Evolutionary conservation across 371 early-diverging fungal genomes (phyloP).

Genomic region (Apophysomyces ossiformis): DNA sequence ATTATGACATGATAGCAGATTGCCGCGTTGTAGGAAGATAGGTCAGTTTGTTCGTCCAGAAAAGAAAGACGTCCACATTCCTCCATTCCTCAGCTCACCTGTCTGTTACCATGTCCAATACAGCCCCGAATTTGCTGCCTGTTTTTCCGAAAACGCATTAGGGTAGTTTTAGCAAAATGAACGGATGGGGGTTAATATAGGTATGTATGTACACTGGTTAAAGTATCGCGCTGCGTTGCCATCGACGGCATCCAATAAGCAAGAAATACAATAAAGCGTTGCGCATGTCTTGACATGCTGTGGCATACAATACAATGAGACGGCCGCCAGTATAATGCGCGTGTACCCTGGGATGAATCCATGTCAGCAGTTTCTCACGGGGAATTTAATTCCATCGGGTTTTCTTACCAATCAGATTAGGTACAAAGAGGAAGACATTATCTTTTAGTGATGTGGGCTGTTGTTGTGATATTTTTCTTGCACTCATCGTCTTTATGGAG

Average conservation of each 20-base stretch:
- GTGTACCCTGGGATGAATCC: slow-evolving; percentile 70
- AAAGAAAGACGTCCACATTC: not conserved
- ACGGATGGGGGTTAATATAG: no score
- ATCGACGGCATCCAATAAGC: slow-evolving; percentile 94
- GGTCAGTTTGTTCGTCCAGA: no score
- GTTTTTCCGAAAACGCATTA: not conserved
- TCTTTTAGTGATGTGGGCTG: slow-evolving; percentile 22
- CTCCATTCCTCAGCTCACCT: slow-evolving; percentile 49
- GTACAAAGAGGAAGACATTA: slow-evolving; percentile 87
- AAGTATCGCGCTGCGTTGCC: slow-evolving; percentile 92
- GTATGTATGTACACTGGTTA: slow-evolving; percentile 75
- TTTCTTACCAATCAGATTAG: slow-evolving; percentile 85
- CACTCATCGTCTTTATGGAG: not conserved
- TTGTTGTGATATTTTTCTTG: not conserved
- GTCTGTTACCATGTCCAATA: slow-evolving; percentile 98
- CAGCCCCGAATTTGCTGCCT: slow-evolving; percentile 95
- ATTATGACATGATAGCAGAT: not conserved
- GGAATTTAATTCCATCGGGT: slow-evolving; percentile 11
- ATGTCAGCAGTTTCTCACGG: not conserved
- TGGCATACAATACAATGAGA: slow-evolving; percentile 79
- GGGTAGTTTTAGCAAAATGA: not conserved
- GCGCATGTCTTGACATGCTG: slow-evolving; percentile 73
- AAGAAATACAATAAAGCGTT: slow-evolving; percentile 82
- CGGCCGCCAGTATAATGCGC: slow-evolving; percentile 79
- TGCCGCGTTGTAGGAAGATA: no score